phyloP scores from a whole-genome alignment of 129 eudicot genomes.

The Arctium lappa region DNA sequence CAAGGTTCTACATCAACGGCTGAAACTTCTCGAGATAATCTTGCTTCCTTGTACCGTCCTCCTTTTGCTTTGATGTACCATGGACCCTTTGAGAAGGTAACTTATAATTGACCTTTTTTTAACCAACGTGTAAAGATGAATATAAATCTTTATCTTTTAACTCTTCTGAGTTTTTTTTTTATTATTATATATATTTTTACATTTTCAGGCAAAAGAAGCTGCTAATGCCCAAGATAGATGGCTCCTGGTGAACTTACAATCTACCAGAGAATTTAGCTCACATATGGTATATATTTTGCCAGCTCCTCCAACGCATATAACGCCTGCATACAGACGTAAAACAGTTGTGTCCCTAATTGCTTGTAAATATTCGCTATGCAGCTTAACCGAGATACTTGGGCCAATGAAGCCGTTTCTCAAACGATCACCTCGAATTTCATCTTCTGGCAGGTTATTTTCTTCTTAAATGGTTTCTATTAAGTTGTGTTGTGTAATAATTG shows the following conservation, averaged over 20 bases:
- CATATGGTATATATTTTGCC: constrained; percentile 54
- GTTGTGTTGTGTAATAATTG: neutral
- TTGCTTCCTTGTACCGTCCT: constrained; percentile 81
- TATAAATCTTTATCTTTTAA: neutral
- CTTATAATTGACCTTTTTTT: neutral
- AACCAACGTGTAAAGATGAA: neutral
- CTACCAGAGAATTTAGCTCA: constrained; percentile 75
- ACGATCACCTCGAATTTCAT: constrained; percentile 65
- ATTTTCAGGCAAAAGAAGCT: constrained; percentile 68
- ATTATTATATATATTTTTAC: neutral
- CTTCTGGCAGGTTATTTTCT: constrained; percentile 79
- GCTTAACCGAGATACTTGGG: constrained; percentile 97
- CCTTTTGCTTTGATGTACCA: constrained; percentile 74
- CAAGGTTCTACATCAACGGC: constrained; percentile 49
- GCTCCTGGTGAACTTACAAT: constrained; percentile 78
- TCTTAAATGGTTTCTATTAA: neutral
- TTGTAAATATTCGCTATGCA: constrained; percentile 29
- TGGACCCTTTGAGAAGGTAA: constrained; percentile 92
- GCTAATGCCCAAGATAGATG: constrained; percentile 69
- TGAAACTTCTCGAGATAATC: constrained; percentile 62
- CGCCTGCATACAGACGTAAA: neutral
- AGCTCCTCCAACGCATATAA: neutral
- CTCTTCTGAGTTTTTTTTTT: neutral
- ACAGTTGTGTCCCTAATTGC: neutral
- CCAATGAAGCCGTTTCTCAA: constrained; percentile 81